phyloP scores from a whole-genome alignment of 768 basidiomycete genomes.

The Lactarius akahatsu region DNA sequence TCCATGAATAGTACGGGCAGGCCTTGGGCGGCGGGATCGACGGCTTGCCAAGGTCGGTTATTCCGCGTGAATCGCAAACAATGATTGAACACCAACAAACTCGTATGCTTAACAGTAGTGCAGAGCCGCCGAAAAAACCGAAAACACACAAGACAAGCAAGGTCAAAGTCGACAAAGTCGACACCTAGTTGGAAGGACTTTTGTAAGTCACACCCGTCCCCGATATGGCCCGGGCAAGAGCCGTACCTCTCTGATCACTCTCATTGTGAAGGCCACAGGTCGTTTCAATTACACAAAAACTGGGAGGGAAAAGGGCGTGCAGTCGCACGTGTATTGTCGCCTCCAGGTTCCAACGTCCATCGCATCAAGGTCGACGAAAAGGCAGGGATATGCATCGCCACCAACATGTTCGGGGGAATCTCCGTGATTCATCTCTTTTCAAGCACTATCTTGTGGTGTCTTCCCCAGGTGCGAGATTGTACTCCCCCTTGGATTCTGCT shows the following conservation, averaged over 20 bases:
- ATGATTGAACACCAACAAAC: too few relatives aligned
- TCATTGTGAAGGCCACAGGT: constrained; percentile 44
- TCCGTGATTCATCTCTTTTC: constrained; percentile 54
- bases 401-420: constrained; percentile 54
- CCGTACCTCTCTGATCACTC: constrained; percentile 7
- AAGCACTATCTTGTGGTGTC: constrained; percentile 56
- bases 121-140: too few relatives aligned
- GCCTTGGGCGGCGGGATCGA: background rate
- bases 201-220: constrained; percentile 23
- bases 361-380: constrained; percentile 76
- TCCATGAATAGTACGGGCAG: constrained; percentile 34
- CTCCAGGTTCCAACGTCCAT: constrained; percentile 49
- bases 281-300: constrained; percentile 45
- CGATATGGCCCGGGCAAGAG: constrained; percentile 4
- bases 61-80: too few relatives aligned
- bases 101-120: too few relatives aligned
- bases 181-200: background rate
- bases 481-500: background rate
- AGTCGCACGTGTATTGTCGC: constrained; percentile 36
- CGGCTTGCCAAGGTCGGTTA: background rate
- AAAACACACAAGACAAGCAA: too few relatives aligned
- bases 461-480: constrained; percentile 47
- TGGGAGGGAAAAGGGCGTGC: constrained; percentile 58
- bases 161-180: too few relatives aligned
- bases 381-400: constrained; percentile 58